Evolutionary conservation across 495 filamentous ascomycete genomes (phyloP), one percentile per base, ranked within the genome.

Genomic region (Penicillium canariense): DNA sequence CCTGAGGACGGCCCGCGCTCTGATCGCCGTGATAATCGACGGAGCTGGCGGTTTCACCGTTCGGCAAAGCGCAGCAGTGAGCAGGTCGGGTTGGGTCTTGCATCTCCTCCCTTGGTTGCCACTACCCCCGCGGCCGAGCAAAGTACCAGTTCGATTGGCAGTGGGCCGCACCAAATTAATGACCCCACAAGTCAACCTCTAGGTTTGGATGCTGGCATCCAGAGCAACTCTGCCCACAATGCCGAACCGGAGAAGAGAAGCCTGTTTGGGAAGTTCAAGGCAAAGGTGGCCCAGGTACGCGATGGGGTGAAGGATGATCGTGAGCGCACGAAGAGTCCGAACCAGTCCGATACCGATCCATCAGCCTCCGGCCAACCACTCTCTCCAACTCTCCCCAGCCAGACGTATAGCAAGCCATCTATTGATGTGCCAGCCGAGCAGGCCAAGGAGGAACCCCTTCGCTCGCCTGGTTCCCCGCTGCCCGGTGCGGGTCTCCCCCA

Each of bases 231-330:
- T 28, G 75, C 54, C 55, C 59, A 47, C 52, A 74, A 64, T 62
- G 74, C 71, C 62, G 79, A 76, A 68, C 81, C 67, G 18, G 80
- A 84, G 65, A 78, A 79, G 56, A 88, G 84, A 56, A 87, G 88
- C n/a, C 78, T 90, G 5, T 79, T 95, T 44, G 85, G 84, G 14
- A 96, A 92, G 81, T 81, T 96, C 58, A 89, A 89, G 64, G 86
- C 84, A 56, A 96, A 94, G 71, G 84, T 94, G 35, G 81, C 86
- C 15, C 88, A 91, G 59, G 82, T 84, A 23, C 89, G 86, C 54
- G 87, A 90, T 55, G 83, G 80, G 8, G 78, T 70, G 2, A 84
- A 86, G 65, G 85, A 88, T 44, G 81, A 85, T 53, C 77, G 78
- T 39, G 77, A 80, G 40, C 66, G 81, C 14, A 75, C 80, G 14